Percentiles rank a stretch among this genome's conserved stretches.
These are phyloP conservation scores for Leishmania tropica DNA, from an alignment of 208 protist species.

Conservation along the genomic window DNA sequence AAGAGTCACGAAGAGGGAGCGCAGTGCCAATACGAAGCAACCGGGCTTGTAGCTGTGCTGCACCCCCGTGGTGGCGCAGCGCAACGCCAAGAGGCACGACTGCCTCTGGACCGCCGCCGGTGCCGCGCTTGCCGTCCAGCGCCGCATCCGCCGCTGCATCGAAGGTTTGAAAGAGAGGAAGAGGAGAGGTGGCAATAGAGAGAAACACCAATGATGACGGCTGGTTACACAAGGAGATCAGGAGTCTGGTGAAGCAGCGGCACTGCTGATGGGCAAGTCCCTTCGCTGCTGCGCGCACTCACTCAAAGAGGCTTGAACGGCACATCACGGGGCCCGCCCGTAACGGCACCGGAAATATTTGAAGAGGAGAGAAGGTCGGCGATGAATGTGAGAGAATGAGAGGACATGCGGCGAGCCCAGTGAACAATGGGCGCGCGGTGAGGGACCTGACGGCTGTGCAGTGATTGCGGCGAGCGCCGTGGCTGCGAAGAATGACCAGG, in stretches of 20 bases:
- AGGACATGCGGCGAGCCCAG: not conserved
- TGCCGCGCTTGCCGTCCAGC: not conserved
- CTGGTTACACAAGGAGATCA: not conserved
- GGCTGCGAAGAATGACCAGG: not conserved
- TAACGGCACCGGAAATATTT: not conserved
- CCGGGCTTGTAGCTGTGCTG: constrained; percentile 78
- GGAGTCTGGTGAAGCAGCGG: not conserved
- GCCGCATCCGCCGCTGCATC: not conserved
- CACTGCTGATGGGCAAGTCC: not conserved
- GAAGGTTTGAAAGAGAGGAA: not conserved
- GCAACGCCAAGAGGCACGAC: not conserved
- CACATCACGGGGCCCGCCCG: not conserved
- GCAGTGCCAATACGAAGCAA: constrained; percentile 37
- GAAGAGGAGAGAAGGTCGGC: not conserved
- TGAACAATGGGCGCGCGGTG: not conserved
- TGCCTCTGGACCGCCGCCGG: not conserved
- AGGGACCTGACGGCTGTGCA: not conserved
- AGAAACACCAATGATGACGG: not conserved
- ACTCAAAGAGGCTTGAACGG: not conserved
- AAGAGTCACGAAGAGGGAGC: constrained; percentile 46
- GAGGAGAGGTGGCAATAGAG: not conserved
- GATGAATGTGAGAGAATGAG: not conserved
- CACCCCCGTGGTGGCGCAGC: constrained; percentile 53
- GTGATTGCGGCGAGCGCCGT: not conserved
- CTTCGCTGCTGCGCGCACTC: not conserved